Conservation (phyloP, 768 basidiomycete species). For the Suillus subaureus region DNA sequence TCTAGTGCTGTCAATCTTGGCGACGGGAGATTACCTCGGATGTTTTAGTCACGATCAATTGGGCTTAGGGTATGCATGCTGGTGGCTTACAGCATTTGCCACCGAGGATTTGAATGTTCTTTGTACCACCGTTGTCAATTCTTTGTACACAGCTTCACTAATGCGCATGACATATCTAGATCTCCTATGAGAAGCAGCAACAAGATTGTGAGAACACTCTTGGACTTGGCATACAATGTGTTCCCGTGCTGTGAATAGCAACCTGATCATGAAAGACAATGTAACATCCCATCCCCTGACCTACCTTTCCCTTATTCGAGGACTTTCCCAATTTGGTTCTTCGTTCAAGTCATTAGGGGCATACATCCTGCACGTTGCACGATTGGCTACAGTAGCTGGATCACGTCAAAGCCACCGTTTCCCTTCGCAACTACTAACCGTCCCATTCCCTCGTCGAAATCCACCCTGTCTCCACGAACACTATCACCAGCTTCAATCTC, state of each 20-base stretch:
- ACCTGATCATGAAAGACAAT: background rate
- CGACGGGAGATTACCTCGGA: background rate
- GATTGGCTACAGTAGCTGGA: constrained; percentile 17
- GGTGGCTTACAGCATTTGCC: background rate
- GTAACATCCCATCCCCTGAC: background rate
- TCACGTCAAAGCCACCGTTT: constrained; percentile 30
- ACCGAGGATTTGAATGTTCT: no score
- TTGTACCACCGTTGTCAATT: no score
- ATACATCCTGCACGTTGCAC: background rate
- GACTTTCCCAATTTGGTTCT: background rate
- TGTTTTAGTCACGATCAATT: background rate
- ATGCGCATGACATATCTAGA: background rate
- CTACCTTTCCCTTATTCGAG: background rate
- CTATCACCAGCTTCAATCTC: constrained; percentile 11
- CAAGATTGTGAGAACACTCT: background rate
- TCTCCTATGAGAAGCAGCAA: background rate
- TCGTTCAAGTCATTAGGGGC: no score
- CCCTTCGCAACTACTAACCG: constrained; percentile 30
- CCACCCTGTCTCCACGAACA: constrained; percentile 22
- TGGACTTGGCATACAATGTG: background rate
- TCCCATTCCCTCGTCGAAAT: constrained; percentile 35
- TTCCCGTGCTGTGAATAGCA: background rate
- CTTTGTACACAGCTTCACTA: background rate
- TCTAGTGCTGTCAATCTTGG: background rate
- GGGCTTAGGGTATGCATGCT: background rate